Base-by-base conservation (phyloP, 2,329 filamentous ascomycete species). In the Ambrosiella xylebori region DNA sequence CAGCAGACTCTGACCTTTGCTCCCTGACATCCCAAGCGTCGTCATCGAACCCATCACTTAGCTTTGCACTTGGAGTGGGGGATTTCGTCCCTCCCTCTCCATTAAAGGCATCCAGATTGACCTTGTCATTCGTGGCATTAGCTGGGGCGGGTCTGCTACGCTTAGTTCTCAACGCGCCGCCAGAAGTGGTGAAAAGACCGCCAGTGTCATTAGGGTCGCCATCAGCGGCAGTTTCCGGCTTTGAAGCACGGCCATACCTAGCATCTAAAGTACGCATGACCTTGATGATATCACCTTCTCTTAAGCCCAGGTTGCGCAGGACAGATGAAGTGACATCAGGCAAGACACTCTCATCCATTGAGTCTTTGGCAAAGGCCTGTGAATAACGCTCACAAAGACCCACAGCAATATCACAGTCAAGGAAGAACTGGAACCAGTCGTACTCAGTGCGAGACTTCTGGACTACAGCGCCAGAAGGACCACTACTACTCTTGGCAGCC, bases 341-440 rank as follows among this genome's bases (percentile, higher is more conserved):
- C 60, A 97, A 71, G 44, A 95, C 84, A 62, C 87, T 90, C 69
- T 96, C 90, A 63, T 95, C 90, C 88, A 98, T 97, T 27, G 90
- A 93, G 67, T 98, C 93, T 66, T 84, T 84, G 53, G 80, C 70
- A 67, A 98, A 98, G 1, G 88, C 88, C 66, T 89, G 86, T 1
- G 90, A 84, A 67, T 98, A 98, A 57, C 93, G 81, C 71, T 97
- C 91, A 70, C 93, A 98, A 51, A 95, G 83, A 60, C 94, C 88
- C 54, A 91, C 87, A 50, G 89, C 85, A 64, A 97, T 88, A 52
- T 95, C 91, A 68, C 89, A 94, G 62, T 84, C 82, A 45, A 98
- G 74, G 76, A 98, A 98, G 73, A 98, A 97, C 67, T 96, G 89
- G 66, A 98, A 98, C 93, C 93, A 98, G 68, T 98, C 93, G 68